Base-by-base conservation (phyloP, 2,329 filamentous ascomycete species). In the Zopfia rhizophila region DNA sequence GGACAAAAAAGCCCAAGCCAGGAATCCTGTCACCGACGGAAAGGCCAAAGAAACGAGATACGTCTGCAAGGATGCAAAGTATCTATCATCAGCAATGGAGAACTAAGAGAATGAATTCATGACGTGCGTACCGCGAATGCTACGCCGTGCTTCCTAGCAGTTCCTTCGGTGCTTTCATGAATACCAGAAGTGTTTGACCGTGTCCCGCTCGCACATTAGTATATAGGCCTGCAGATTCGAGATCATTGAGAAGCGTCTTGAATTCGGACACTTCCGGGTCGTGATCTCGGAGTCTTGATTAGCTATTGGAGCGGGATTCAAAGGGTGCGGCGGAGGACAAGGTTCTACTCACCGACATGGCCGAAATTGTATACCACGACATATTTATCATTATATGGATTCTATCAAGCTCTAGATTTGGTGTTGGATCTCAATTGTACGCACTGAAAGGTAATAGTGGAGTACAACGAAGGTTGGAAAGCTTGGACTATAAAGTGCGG, bases 51-150 rank as follows among this genome's bases (percentile, higher is more conserved):
- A 65, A 7, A 59, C 52, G 27, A 69, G 63, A 45, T 70, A 70
- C 2, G 62, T 65, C 35, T 69, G 66, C 5, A 69, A 49, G 24
- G 69, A 70, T 4, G 67, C 66, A 39, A 70, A 70, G 44, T 69
- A 70, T 24, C 12, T 14, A 2, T 12, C 11, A 10, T 16, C 19
- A 7, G 21, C 14, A 14, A 12, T 19, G 19, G 17, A 2, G 2
- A 5, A 32, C 7, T 18, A 11, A 18, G 8, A 3, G 8, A 27
- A 18, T 14, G 11, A n/a, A n/a, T n/a, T n/a, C n/a, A n/a, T n/a
- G 21, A 5, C 7, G 10, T 14, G 38, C 54, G 11, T 56, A 65
- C 65, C 65, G 60, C 10, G 63, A 61, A 30, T 62, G 63, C 40
- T 69, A 63, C 2, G 68, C 64, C 6, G 58, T 55, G 31, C 62